phyloP scores from a whole-genome alignment of 2,329 filamentous ascomycete genomes.

The Immersiporthe knoxdaviesiana region DNA sequence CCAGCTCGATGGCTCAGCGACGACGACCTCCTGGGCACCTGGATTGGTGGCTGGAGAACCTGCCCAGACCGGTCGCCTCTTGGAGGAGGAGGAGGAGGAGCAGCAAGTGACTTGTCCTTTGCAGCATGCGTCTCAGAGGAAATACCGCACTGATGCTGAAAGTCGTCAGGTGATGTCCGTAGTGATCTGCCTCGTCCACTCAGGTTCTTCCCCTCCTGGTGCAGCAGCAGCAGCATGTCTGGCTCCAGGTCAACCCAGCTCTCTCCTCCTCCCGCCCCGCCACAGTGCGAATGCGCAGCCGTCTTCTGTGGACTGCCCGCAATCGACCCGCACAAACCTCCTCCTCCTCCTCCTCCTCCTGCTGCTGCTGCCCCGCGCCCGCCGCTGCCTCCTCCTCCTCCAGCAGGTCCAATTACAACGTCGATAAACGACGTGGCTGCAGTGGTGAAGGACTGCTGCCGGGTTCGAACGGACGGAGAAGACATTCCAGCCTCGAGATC shows the following conservation, averaged over 20 bases:
- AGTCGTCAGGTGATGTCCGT: constrained; percentile 4
- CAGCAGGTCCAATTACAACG: constrained; percentile 32
- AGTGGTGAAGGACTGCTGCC: constrained; percentile 43
- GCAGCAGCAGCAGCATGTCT: constrained; percentile 18
- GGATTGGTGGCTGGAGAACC: constrained; percentile 3
- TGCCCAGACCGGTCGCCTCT: not conserved
- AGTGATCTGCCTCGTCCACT: not conserved
- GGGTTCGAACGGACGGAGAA: constrained; percentile 40
- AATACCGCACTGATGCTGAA: constrained; percentile 3
- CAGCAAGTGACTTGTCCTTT: not conserved
- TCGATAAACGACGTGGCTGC: constrained; percentile 43
- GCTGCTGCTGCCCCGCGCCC: too few species aligned
- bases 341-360: constrained; percentile 9
- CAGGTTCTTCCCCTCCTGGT: not conserved
- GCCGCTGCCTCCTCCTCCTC: constrained; percentile 8
- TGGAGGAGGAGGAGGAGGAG: too few species aligned
- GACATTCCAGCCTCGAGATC: constrained; percentile 33
- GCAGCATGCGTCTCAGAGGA: not conserved
- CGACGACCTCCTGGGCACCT: constrained; percentile 27
- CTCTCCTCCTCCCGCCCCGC: constrained; percentile 16
- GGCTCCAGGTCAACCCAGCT: constrained; percentile 37
- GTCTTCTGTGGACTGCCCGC: constrained; percentile 30
- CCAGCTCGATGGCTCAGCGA: constrained; percentile 29
- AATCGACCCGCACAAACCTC: constrained; percentile 37
- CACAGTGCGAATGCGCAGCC: constrained; percentile 22